Conservation (phyloP, 176 grass and related monocot species). For the Juncus inflexus region DNA sequence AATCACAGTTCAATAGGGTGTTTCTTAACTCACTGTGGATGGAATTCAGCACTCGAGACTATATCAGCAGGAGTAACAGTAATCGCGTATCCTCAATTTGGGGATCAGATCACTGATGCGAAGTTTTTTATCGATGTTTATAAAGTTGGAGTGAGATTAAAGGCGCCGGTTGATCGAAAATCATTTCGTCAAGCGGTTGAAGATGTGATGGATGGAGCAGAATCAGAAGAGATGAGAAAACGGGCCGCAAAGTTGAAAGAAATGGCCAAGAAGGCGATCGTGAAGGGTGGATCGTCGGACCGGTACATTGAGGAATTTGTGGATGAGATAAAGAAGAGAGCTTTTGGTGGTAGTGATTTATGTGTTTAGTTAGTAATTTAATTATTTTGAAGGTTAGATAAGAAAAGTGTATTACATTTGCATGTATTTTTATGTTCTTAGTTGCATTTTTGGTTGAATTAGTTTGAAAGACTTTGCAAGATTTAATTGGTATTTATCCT, state of each 20-base stretch:
- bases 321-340: conserved; percentile 38
- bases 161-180: conserved; percentile 35
- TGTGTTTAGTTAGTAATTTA: conserved; percentile 9
- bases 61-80: conserved; percentile 58
- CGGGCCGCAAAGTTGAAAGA: conserved; percentile 43
- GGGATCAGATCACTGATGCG: conserved; percentile 70
- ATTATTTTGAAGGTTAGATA: no score
- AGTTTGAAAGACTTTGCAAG: no score
- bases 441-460: no score
- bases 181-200: conserved; percentile 41
- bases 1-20: conserved; percentile 45
- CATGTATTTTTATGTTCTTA: no score
- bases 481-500: no score
- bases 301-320: conserved; percentile 49
- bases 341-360: not conserved
- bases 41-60: conserved; percentile 82
- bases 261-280: conserved; percentile 31
- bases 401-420: no score
- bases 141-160: conserved; percentile 48
- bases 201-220: conserved; percentile 30
- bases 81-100: conserved; percentile 63
- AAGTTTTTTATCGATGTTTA: conserved; percentile 58
- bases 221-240: conserved; percentile 25
- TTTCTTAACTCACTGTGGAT: conserved; percentile 88
- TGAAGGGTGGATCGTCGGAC: conserved; percentile 59